Conservation (phyloP, 306 rosid genomes). For the Glycine tomentella region DNA sequence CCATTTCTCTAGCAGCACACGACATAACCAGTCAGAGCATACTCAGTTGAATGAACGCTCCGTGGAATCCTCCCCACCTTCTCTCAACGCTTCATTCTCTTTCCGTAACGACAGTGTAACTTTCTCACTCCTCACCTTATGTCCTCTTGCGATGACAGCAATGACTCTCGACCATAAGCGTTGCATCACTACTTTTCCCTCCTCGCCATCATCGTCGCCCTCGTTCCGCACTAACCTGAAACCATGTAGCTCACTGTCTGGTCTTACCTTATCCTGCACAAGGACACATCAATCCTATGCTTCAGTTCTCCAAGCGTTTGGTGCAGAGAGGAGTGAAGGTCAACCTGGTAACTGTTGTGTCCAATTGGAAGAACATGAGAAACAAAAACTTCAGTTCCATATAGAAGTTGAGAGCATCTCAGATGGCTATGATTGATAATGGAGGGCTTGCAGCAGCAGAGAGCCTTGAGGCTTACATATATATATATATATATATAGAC, state of each 20-base stretch:
- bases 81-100: no score
- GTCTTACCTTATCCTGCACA: constrained; percentile 51
- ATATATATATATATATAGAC: no score
- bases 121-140: no score
- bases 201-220: no score
- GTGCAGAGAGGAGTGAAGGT: constrained; percentile 46
- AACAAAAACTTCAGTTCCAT: neutral
- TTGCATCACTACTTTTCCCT: no score
- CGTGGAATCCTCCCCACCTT: no score
- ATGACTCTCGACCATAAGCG: no score
- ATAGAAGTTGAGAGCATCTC: constrained; percentile 53
- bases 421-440: constrained; percentile 46
- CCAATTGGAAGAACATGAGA: constrained; percentile 1
- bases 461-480: constrained; percentile 40
- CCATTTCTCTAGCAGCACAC: no score
- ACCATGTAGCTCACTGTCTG: constrained; percentile 44
- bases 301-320: constrained; percentile 56
- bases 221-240: neutral
- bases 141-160: no score
- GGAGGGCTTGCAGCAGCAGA: constrained; percentile 39
- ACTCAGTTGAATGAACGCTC: no score
- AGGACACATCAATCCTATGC: constrained; percentile 58
- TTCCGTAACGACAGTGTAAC: no score
- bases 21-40: no score
- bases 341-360: constrained; percentile 49